Base-by-base conservation (phyloP, 208 protist genomes). In the Acanthamoeba lenticulata region DNA sequence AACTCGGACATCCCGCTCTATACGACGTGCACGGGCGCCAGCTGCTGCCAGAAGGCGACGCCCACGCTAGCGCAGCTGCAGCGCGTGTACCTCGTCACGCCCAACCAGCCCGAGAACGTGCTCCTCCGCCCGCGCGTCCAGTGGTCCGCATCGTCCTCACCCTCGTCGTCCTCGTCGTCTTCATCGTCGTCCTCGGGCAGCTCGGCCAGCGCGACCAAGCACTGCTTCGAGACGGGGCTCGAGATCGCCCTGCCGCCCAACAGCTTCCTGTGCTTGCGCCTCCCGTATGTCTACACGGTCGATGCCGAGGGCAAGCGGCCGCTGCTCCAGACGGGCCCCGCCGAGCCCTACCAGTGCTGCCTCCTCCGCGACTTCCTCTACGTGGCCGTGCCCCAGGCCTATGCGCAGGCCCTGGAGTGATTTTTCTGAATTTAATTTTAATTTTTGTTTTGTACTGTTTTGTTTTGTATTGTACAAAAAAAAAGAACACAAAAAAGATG, bases 331-430 rank as follows among this genome's bases (percentile, higher is more conserved):
- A 79, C 69, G 1, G 69, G 36, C 5, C 69, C 69, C 19, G 27
- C 7, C 69, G 69, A 79, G 69, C 69, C 69, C 36, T 79, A 42
- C 27, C 69, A 79, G 69, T 79, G 69, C 27, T 79, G 69, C 69
- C 27, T 79, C 19, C 5, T 79, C 0, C 69, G 69, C 36, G 69
- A 79, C 69, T 79, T 79, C 32, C n/a, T 79, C 69, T 79, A 79
- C 69, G 69, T 79, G 13, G 69, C 69, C 34, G 69, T 44, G 5
- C 69, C 69, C 15, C 69, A 47, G 69, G 69, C 69, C 69, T 79
- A 79, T 34, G 1, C 19, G 21, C n/a, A 57, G 13, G 19, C 49
- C 49, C 9, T 24, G 49, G 49, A 57, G 49, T 24, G 49, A 19
- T 57, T 57, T 24, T n/a, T n/a, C n/a, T 52, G 11, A n/a, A 67